Conservation (phyloP, 352 stramenopile species). For the Globisporangium middletonii region DNA sequence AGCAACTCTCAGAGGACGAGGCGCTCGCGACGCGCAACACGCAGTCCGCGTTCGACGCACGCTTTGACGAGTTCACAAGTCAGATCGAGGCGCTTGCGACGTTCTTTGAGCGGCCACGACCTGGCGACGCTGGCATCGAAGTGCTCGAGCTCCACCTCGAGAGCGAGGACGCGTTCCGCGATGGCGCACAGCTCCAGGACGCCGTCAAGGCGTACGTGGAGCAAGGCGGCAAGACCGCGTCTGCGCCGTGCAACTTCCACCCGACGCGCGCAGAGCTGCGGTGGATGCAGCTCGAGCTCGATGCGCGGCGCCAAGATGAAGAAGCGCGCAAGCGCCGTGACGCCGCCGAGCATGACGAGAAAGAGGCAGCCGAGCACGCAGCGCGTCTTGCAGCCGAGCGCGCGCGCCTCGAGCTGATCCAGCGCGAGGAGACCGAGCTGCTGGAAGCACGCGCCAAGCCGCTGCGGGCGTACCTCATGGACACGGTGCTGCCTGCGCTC, state of each 20-base stretch:
- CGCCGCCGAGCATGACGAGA: slow-evolving; percentile 43
- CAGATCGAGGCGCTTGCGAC: slow-evolving; percentile 43
- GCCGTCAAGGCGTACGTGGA: slow-evolving; percentile 74
- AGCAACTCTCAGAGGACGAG: slow-evolving; percentile 46
- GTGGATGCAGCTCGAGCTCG: slow-evolving; percentile 32
- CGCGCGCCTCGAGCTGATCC: slow-evolving; percentile 59
- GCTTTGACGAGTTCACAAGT: slow-evolving; percentile 40
- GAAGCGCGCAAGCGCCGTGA: slow-evolving; percentile 27
- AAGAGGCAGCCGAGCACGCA: slow-evolving; percentile 37
- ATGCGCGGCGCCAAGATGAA: slow-evolving; percentile 41
- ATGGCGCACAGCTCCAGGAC: slow-evolving; percentile 30
- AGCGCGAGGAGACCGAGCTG: slow-evolving; percentile 76
- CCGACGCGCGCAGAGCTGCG: slow-evolving; percentile 64
- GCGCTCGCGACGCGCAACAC: slow-evolving; percentile 60
- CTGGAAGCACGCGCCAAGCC: slow-evolving; percentile 77
- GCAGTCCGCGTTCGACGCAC: slow-evolving; percentile 38
- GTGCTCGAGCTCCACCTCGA: slow-evolving; percentile 58
- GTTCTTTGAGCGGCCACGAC: slow-evolving; percentile 50
- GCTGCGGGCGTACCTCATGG: slow-evolving; percentile 76
- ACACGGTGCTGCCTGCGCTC: slow-evolving; percentile 77
- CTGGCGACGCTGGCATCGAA: slow-evolving; percentile 32
- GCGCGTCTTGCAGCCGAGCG: slow-evolving; percentile 47
- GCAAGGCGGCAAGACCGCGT: slow-evolving; percentile 40
- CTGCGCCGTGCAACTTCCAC: slow-evolving; percentile 72
- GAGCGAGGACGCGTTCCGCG: slow-evolving; percentile 35